These are phyloP conservation scores for Boletus pseudo-olivaceus DNA, from an alignment of 768 basidiomycete genomes.

Conservation along the genomic window DNA sequence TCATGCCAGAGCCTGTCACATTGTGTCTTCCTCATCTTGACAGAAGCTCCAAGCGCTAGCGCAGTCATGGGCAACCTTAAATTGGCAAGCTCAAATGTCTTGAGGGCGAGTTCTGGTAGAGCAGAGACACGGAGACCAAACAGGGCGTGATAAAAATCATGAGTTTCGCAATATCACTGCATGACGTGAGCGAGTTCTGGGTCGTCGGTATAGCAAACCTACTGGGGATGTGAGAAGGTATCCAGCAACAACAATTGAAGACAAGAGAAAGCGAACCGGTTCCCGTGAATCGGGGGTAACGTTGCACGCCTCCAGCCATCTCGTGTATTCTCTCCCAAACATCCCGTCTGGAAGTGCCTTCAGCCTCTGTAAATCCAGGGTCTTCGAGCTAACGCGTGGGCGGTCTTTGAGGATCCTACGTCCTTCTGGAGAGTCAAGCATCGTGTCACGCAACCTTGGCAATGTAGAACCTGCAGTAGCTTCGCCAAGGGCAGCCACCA, in stretches of 20 bases:
- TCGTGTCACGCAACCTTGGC: conserved; percentile 67
- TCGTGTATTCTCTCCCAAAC: conserved; percentile 81
- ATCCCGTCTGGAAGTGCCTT: conserved; percentile 70
- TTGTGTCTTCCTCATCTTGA: conserved; percentile 36
- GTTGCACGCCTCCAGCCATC: conserved; percentile 84
- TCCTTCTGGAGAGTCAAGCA: conserved; percentile 81
- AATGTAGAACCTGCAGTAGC: conserved; percentile 83
- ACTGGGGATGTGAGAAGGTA: conserved; percentile 2
- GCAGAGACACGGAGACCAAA: conserved; percentile 86
- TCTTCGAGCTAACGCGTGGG: conserved; percentile 74
- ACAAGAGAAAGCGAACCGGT: conserved; percentile 54
- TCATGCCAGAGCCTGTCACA: conserved; percentile 64
- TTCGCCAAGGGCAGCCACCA: conserved; percentile 93
- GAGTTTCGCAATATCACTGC: conserved; percentile 96
- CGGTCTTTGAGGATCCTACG: conserved; percentile 78
- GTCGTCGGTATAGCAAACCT: conserved; percentile 95
- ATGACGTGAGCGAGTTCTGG: conserved; percentile 97
- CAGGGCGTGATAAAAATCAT: conserved; percentile 96
- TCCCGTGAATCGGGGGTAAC: conserved; percentile 93
- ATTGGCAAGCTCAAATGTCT: conserved; percentile 92
- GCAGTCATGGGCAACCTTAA: conserved; percentile 85
- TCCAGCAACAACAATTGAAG: background rate
- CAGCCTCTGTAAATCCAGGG: conserved; percentile 69
- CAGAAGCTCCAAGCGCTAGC: conserved; percentile 60
- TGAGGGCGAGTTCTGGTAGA: conserved; percentile 89